Base-by-base conservation (phyloP, 768 basidiomycete species). In the Rhodosporidiobolus sp. region DNA sequence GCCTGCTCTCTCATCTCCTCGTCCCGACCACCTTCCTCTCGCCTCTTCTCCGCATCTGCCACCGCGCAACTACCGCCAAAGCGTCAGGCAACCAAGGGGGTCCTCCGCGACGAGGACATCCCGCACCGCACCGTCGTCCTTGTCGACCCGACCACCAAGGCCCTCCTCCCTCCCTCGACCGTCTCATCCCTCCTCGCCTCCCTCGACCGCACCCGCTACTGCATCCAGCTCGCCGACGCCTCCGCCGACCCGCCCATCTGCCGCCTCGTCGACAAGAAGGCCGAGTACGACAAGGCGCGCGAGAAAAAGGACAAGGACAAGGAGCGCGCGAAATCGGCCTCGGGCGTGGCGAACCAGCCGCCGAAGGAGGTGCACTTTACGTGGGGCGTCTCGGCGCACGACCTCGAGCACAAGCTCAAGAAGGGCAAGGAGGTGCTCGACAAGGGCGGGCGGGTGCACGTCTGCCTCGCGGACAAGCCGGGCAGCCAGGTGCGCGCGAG, bases 311-410 rank as follows among this genome's bases (percentile, higher is more conserved):
- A 77, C 59, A 82, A 82, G 73, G 81, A 79, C 62, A 83, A 83
- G 73, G 82, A 76, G 60, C 74, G 76, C 52, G 79, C 81, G 63
- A 65, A 68, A 17, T 43, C 70, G n/a, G 46, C 52, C 12, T 19
- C 8, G 4, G 79, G 83, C 69, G 69, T 79, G 30, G 63, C 78
- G 72, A 69, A 26, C 52, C 77, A 67, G 17, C 78, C 32, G 45
- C 32, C 70, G 65, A 91, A 91, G 82, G 88, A 90, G 82, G 82
- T 90, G 9, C 88, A 89, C 80, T 78, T 92, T 57, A 86, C 87
- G 20, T 92, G 90, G 89, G 83, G 83, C 4, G 85, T 87, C 20
- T 86, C 82, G 12, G 73, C 79, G 43, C 85, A 84, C 12, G 91
- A 93, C 77, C 77, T 88, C 28, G 83, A 83, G 49, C 88, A 88